These are phyloP conservation scores for Chenopodium quinoa DNA, from an alignment of 148 eudicot species.

Conservation along the genomic window DNA sequence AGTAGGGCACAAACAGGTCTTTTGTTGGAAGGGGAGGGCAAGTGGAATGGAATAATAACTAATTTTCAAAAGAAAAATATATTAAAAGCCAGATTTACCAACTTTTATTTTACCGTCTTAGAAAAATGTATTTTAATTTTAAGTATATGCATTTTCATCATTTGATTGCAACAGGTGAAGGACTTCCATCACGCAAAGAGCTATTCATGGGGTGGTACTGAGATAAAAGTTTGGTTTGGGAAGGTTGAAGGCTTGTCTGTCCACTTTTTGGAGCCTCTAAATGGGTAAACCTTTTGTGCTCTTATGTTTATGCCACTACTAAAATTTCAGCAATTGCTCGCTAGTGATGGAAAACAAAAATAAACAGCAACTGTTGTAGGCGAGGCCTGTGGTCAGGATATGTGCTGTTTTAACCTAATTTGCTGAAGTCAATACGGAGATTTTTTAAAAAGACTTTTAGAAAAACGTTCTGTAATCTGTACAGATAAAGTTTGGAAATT, in stretches of 20 bases:
- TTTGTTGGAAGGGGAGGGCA: too few relatives aligned
- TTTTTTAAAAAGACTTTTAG: neutral
- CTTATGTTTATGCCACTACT: neutral
- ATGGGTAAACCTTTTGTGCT: conserved; percentile 57
- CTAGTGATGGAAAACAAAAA: neutral
- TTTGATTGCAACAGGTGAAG: conserved; percentile 58
- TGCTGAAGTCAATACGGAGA: neutral
- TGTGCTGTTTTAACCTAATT: neutral
- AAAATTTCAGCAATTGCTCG: neutral
- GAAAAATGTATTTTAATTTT: neutral
- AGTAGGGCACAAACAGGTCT: too few relatives aligned
- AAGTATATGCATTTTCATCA: neutral
- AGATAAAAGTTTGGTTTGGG: conserved; percentile 95
- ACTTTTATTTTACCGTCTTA: neutral
- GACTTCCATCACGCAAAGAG: conserved; percentile 72
- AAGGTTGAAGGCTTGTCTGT: conserved; percentile 95
- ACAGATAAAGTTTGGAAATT: neutral
- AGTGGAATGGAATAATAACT: too few relatives aligned
- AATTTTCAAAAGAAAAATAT: too few relatives aligned
- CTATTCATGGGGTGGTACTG: conserved; percentile 84
- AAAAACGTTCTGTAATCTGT: neutral
- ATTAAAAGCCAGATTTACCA: too few relatives aligned
- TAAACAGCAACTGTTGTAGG: neutral
- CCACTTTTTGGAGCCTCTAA: conserved; percentile 91
- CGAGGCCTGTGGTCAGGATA: neutral